Evolutionary conservation across 768 basidiomycete species (phyloP).

Genomic region (Mycena floridula): DNA sequence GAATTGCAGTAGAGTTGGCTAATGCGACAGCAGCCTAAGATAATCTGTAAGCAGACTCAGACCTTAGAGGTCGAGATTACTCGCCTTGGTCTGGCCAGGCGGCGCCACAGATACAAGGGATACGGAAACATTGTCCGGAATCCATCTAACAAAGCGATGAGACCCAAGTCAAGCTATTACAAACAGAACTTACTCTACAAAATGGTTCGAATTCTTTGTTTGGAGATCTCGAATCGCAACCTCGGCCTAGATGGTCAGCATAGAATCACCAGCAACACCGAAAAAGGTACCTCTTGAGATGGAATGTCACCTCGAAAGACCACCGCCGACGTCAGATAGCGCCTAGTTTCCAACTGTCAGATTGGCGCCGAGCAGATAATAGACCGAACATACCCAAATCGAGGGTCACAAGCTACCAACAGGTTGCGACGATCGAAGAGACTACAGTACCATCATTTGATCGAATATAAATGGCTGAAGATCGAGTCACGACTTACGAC

Average conservation of each 20-base stretch:
- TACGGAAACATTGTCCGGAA: conserved; percentile 85
- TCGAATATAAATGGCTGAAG: not conserved
- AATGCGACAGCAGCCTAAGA: conserved; percentile 61
- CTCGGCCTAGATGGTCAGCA: conserved; percentile 37
- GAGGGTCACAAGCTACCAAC: conserved; percentile 79
- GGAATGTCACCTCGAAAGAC: conserved; percentile 83
- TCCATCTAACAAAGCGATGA: conserved; percentile 53
- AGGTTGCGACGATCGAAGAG: conserved; percentile 77
- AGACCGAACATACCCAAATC: conserved; percentile 51
- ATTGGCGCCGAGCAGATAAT: not conserved
- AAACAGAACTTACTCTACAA: conserved; percentile 62
- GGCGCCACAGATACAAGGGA: conserved; percentile 81
- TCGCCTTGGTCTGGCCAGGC: conserved; percentile 66
- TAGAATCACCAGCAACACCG: conserved; percentile 21
- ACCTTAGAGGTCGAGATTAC: conserved; percentile 11
- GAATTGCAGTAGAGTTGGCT: conserved; percentile 76
- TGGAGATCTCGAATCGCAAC: conserved; percentile 71
- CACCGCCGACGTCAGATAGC: conserved; percentile 81
- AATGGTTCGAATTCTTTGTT: conserved; percentile 62
- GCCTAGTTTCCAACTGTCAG: conserved; percentile 31
- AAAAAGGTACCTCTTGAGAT: conserved; percentile 58
- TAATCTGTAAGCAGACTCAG: conserved; percentile 5
- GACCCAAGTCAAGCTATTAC: not conserved
- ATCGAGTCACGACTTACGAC: conserved; percentile 41
- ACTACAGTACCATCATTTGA: conserved; percentile 28